A percentile compares a stretch with the other conserved stretches of the same genome.
These are phyloP conservation scores for Eucalyptus victrix DNA, from an alignment of 345 rosid species.

Conservation along the genomic window DNA sequence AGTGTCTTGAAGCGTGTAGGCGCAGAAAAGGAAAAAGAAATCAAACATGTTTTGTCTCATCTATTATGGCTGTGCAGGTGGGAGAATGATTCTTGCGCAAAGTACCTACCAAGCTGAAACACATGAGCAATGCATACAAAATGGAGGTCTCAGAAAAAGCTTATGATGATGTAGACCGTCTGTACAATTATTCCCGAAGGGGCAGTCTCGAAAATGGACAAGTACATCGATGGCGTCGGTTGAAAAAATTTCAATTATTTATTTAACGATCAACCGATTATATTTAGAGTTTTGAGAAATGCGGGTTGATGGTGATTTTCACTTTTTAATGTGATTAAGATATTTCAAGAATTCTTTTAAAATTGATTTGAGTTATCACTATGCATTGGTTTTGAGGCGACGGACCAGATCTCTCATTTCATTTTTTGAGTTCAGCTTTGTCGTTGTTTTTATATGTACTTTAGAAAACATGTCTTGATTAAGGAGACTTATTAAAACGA, in stretches of 20 bases:
- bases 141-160: background rate
- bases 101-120: background rate
- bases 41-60: background rate
- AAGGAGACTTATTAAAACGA: background rate
- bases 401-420: background rate
- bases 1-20: background rate
- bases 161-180: background rate
- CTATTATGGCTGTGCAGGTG: background rate
- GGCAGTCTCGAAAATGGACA: background rate
- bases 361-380: background rate
- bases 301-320: background rate
- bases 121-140: background rate
- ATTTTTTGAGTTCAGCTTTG: background rate
- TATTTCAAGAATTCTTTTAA: background rate
- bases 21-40: background rate
- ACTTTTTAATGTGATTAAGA: accelerated
- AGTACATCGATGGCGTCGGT: background rate
- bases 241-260: background rate
- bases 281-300: background rate
- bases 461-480: too few species aligned
- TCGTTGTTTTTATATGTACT: accelerated
- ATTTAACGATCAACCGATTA: accelerated
- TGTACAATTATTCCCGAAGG: background rate
- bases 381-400: background rate
- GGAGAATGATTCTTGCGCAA: background rate